These are phyloP conservation scores for Trichoderma reesei DNA, from an alignment of 495 filamentous ascomycete species.

Conservation along the genomic window DNA sequence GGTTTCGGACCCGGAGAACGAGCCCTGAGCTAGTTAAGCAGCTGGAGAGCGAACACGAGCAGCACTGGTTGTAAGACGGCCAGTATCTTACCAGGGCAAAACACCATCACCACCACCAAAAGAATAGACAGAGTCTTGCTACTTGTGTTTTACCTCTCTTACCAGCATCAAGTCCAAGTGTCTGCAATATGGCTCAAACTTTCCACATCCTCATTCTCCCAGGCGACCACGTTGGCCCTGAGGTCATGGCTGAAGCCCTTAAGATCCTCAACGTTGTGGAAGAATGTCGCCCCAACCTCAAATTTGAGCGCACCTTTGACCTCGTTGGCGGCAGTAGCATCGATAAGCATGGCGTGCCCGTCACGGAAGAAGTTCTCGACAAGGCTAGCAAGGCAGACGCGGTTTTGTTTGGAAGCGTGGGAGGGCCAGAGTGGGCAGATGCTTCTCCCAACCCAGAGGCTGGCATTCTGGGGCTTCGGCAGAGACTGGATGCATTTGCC, in stretches of 20 bases:
- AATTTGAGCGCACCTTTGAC: conserved; percentile 35
- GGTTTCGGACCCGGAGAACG: no score
- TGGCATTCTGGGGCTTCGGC: conserved; percentile 35
- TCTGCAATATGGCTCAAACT: conserved; percentile 12
- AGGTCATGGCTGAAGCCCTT: conserved; percentile 43
- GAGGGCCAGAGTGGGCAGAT: conserved; percentile 42
- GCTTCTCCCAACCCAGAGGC: conserved; percentile 36
- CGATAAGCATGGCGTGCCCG: conserved; percentile 34
- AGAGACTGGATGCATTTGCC: conserved; percentile 41
- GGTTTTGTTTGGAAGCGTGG: conserved; percentile 41
- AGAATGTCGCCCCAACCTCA: conserved; percentile 19
- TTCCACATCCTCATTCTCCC: conserved; percentile 44
- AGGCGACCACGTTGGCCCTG: conserved; percentile 47
- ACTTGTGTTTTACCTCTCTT: neutral
- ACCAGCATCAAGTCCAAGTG: neutral
- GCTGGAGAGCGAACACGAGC: no score
- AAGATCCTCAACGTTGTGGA: conserved; percentile 42
- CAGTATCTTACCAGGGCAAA: neutral
- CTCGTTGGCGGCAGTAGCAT: conserved; percentile 41
- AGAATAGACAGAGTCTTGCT: neutral
- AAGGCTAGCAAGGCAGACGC: conserved; percentile 33
- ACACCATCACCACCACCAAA: neutral
- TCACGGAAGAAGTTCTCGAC: conserved; percentile 36
- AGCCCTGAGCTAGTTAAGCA: no score
- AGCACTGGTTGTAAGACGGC: no score